Base-by-base conservation (phyloP, 352 stramenopile genomes). In the Peronosclerospora sorghi region DNA sequence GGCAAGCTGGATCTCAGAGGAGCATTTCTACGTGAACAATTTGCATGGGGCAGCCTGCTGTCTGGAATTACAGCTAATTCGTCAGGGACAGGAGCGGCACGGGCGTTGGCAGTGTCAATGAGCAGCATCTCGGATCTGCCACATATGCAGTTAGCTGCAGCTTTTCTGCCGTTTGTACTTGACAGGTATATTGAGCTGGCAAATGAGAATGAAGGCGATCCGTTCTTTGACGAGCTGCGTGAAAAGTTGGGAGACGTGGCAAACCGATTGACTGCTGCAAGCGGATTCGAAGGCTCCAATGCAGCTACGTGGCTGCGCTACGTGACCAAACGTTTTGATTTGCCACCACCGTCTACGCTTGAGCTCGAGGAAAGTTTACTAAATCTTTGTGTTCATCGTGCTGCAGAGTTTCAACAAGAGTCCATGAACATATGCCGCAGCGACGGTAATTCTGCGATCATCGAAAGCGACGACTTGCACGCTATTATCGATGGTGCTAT, bases 111-210 rank as follows among this genome's bases (percentile, higher is more conserved):
- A 1, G 63, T 87, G 15, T 64, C 67, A 1, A 77, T 84, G 54
- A 72, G 74, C 17, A 72, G 74, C 29, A 65, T 87, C 35, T 85
- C 72, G 15, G 74, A 84, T 41, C 46, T 83, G 2, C 74, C 74
- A 8, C 69, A 87, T 48, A 39, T 58, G 8, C 74, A 87, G 15
- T 57, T 85, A 1, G 60, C 62, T 2, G 63, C 74, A 4, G 63
- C 62, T 8, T 82, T 87, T 40, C 35, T 85, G 15, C 74, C 74
- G 2, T 77, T 82, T 35, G 72, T 87, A n/a, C 69, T 87, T 20
- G 65, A 83, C 27, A 55, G 56, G 12, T 87, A 85, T 48, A 41
- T 54, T 1, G 45, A 64, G 20, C 44, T 87, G 19, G 54, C 59
- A 4, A 51, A 45, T 5, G 74, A 87, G 28, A 87, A 87, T 38